Evolutionary conservation across 108 stramenopile genomes (phyloP).

Genomic region (Conticribra guillardii): DNA sequence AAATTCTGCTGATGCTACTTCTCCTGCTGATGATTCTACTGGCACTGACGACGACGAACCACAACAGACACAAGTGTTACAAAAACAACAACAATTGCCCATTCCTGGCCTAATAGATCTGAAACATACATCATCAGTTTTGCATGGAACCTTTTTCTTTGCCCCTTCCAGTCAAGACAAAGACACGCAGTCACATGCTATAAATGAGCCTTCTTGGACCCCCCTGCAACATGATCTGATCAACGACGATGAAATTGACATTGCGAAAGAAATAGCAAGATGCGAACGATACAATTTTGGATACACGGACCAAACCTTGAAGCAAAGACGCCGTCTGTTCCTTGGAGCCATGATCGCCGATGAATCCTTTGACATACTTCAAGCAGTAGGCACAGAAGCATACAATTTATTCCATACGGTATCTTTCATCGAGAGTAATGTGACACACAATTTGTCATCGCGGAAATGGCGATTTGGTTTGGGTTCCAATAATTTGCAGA

Average conservation of each 20-base stretch:
- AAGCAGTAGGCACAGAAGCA: conserved; percentile 43
- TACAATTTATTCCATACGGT: conserved; percentile 59
- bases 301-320: conserved; percentile 9
- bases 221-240: conserved; percentile 17
- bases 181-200: too few relatives aligned
- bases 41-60: too few relatives aligned
- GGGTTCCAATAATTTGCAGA: conserved; percentile 12
- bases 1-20: too few relatives aligned
- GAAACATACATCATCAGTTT: too few relatives aligned
- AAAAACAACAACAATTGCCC: too few relatives aligned
- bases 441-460: conserved; percentile 42
- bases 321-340: conserved; percentile 45
- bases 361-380: conserved; percentile 49
- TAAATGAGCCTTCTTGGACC: not conserved
- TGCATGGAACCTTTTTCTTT: conserved; percentile 24
- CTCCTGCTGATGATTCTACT: too few relatives aligned
- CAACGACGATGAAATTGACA: conserved; percentile 23
- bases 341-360: conserved; percentile 52
- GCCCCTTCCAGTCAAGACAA: conserved; percentile 1
- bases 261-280: conserved; percentile 17
- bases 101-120: too few relatives aligned
- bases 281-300: conserved; percentile 38
- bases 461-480: conserved; percentile 33
- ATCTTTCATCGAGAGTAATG: conserved; percentile 62
- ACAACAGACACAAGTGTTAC: too few relatives aligned